Base-by-base conservation (phyloP, 352 stramenopile genomes). In the Phytophthora megakarya region DNA sequence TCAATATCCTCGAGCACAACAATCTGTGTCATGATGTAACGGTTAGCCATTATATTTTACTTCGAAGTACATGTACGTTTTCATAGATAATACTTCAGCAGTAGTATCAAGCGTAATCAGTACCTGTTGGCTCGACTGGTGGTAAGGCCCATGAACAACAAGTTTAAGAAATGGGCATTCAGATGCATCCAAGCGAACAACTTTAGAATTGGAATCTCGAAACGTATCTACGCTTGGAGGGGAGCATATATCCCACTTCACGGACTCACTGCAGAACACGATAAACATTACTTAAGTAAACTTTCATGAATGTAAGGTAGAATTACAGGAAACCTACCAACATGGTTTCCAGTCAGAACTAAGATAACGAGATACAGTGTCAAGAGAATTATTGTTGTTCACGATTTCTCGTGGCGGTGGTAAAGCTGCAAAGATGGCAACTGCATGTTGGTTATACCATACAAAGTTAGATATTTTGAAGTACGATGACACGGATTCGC, bases 111-210 rank as follows among this genome's bases (percentile, higher is more conserved):
- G 11, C 15, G 15, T 28, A 38, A 19, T 37, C 3, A 35, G 50
- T 58, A 81, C 70, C 67, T 79, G 51, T 13, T 60, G 63, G 58
- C 21, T 19, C 15, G 15, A 22, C 3, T 62, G 75, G 13, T 11
- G 22, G 16, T 44, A 25, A 0, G 58, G 53, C 6, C 26, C 50
- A 18, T 80, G 44, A 1, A 80, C 32, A 42, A 80, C 15, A 8
- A 81, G 52, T 56, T 77, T 81, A 5, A 81, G 43, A 18, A 76
- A 78, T 19, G 52, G 61, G 22, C 73, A 81, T 3, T 44, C 21
- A 0, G 35, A 7, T 16, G 63, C 16, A 25, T 75, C 22, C 12
- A 80, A 25, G 15, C 18, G 56, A 44, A 61, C 60, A 19, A 44
- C 59, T 26, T 33, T 72, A 35, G 51, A 52, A 21, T 47, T 26